These are phyloP conservation scores for Magnaporthiopsis rhizophila DNA, from an alignment of 2,329 filamentous ascomycete genomes.

Conservation along the genomic window DNA sequence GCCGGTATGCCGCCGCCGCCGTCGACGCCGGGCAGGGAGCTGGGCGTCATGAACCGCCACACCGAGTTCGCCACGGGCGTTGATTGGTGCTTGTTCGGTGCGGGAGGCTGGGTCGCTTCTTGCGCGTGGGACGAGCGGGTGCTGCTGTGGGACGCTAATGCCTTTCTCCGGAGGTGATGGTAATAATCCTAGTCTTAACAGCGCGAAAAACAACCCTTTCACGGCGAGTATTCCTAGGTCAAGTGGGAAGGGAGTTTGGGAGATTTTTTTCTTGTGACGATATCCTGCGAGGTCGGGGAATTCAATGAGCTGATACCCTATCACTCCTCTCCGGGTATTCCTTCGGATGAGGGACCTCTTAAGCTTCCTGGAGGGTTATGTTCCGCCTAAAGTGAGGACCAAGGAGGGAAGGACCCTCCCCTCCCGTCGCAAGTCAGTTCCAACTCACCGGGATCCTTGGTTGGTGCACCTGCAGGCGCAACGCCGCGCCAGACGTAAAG, in stretches of 20 bases:
- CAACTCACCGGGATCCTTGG: not conserved
- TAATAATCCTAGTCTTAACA: not conserved
- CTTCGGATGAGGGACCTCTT: too few species aligned
- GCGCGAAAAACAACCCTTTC: too few species aligned
- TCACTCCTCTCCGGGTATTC: too few species aligned
- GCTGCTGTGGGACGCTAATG: slow-evolving; percentile 81
- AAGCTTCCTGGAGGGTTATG: too few species aligned
- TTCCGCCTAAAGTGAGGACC: too few species aligned
- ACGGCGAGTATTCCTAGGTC: not conserved
- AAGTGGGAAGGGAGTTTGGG: not conserved
- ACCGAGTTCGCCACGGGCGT: slow-evolving; percentile 95
- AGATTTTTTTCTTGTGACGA: not conserved
- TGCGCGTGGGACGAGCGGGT: slow-evolving; percentile 91
- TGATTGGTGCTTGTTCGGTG: slow-evolving; percentile 96
- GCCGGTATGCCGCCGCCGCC: slow-evolving; percentile 9
- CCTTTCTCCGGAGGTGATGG: slow-evolving; percentile 25
- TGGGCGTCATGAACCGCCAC: slow-evolving; percentile 84
- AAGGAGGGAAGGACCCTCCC: too few species aligned
- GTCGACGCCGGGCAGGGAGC: slow-evolving; percentile 36
- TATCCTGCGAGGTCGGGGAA: not conserved
- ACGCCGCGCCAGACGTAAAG: too few species aligned
- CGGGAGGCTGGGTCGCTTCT: slow-evolving; percentile 90
- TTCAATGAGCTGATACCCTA: not conserved
- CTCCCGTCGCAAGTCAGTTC: not conserved
- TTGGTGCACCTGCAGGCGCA: too few species aligned